Evolutionary conservation across 2,329 filamentous ascomycete genomes (phyloP).

Genomic region (Bipolaris sorokiniana): DNA sequence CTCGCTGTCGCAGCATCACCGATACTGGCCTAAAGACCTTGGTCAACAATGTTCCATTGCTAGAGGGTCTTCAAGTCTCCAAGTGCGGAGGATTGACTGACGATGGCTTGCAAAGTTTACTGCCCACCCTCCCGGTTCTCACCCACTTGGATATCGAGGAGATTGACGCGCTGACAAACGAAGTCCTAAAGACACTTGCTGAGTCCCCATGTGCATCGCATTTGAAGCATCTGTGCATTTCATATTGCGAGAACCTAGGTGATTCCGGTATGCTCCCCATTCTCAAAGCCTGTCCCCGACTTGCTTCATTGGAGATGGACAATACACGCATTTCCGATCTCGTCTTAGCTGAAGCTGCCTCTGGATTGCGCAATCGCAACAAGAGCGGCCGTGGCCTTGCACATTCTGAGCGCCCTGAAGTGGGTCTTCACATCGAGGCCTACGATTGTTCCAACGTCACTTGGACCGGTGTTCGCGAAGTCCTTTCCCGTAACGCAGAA

Average conservation of each 20-base stretch:
- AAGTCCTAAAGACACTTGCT: conserved; percentile 74
- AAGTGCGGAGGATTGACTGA: conserved; percentile 79
- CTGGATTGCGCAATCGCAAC: conserved; percentile 73
- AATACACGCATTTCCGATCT: conserved; percentile 91
- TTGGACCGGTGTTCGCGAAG: conserved; percentile 88
- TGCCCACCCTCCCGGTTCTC: conserved; percentile 76
- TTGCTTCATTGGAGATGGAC: conserved; percentile 82
- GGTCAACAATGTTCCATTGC: conserved; percentile 74
- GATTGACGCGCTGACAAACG: conserved; percentile 76
- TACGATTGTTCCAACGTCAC: conserved; percentile 94
- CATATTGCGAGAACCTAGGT: conserved; percentile 85
- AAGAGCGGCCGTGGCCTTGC: conserved; percentile 49
- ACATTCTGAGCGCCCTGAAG: conserved; percentile 40
- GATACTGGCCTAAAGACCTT: conserved; percentile 73
- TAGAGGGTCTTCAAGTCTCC: conserved; percentile 84
- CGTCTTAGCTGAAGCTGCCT: conserved; percentile 80
- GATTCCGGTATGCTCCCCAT: conserved; percentile 85
- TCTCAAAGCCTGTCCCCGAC: conserved; percentile 72
- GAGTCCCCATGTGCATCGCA: conserved; percentile 73
- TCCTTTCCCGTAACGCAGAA: conserved; percentile 84
- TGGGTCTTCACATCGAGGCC: conserved; percentile 77
- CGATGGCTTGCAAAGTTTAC: conserved; percentile 70
- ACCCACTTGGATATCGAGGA: conserved; percentile 92
- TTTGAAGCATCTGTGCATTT: conserved; percentile 83
- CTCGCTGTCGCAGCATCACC: conserved; percentile 76